Evolutionary conservation across 2,329 filamentous ascomycete species (phyloP).

Genomic region (Blastomyces silverae): DNA sequence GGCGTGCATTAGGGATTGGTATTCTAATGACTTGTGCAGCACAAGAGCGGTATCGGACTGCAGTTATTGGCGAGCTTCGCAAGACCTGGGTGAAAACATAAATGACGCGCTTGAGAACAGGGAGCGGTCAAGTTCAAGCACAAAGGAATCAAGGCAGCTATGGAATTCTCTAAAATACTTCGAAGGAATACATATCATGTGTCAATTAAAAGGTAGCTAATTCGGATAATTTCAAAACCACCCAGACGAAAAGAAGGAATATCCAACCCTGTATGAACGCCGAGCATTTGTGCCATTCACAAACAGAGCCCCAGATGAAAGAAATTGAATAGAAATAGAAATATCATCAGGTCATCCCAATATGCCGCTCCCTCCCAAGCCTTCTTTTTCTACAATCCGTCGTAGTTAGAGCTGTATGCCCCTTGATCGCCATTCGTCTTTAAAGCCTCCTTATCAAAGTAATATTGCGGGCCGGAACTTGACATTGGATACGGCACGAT

Average conservation of each 20-base stretch:
- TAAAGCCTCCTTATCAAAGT: constrained; percentile 25
- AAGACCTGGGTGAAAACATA: neutral
- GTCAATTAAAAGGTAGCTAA: constrained; percentile 4
- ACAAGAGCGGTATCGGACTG: neutral
- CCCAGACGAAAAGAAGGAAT: neutral
- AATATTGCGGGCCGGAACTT: constrained; percentile 23
- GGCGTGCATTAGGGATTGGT: neutral
- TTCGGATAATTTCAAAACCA: neutral
- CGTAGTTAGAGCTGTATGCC: constrained; percentile 14
- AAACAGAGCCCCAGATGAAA: neutral
- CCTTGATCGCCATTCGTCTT: constrained; percentile 25
- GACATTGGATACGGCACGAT: constrained; percentile 25
- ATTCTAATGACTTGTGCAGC: neutral
- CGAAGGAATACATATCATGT: neutral
- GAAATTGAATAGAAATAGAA: neutral
- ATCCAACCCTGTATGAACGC: neutral
- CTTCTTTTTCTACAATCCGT: neutral
- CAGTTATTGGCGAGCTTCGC: neutral
- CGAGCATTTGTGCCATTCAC: neutral
- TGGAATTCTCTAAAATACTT: neutral
- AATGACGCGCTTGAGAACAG: neutral
- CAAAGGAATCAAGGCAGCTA: neutral
- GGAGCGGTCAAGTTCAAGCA: neutral
- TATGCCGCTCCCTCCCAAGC: neutral
- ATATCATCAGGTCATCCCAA: neutral